These are phyloP conservation scores for Pistacia vera DNA, from an alignment of 345 rosid species.

Conservation along the genomic window DNA sequence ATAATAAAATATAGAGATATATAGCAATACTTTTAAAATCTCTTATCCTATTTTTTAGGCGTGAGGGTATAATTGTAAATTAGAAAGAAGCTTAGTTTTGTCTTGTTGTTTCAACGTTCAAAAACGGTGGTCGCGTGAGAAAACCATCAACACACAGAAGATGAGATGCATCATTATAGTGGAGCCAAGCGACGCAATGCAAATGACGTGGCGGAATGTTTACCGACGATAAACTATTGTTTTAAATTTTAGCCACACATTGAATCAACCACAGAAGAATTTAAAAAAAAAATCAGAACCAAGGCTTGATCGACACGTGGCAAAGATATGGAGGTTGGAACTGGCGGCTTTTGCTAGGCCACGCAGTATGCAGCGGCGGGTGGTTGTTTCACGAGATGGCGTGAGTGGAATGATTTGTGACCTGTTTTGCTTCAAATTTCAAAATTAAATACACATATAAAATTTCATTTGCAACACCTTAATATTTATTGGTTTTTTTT, in stretches of 20 bases:
- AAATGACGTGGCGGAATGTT: slow-evolving; percentile 13
- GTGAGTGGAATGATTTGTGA: slow-evolving; percentile 9
- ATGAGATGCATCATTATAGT: not conserved
- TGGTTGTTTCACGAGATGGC: slow-evolving; percentile 4
- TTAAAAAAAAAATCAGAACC: not conserved
- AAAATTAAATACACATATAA: too few species aligned
- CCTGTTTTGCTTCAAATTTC: too few species aligned
- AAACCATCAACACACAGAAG: not conserved
- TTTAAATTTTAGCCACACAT: slow-evolving; percentile 13
- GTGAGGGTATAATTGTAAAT: slow-evolving; percentile 4
- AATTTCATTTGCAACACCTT: too few species aligned
- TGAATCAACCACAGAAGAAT: not conserved
- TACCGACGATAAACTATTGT: not conserved
- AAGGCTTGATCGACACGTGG: not conserved
- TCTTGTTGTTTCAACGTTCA: not conserved
- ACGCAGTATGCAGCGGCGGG: slow-evolving; percentile 12
- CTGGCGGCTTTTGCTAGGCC: slow-evolving; percentile 12
- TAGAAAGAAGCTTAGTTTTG: not conserved
- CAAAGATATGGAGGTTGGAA: not conserved
- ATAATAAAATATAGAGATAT: too few species aligned
- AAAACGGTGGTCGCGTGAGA: not conserved
- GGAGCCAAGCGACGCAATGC: not conserved
- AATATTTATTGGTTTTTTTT: too few species aligned
- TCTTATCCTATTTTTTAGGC: not conserved
- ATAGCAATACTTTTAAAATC: not conserved